Evolutionary conservation across 257 asterid species (phyloP), one percentile per base, ranked within the genome.

Genomic region (Mitragyna speciosa): DNA sequence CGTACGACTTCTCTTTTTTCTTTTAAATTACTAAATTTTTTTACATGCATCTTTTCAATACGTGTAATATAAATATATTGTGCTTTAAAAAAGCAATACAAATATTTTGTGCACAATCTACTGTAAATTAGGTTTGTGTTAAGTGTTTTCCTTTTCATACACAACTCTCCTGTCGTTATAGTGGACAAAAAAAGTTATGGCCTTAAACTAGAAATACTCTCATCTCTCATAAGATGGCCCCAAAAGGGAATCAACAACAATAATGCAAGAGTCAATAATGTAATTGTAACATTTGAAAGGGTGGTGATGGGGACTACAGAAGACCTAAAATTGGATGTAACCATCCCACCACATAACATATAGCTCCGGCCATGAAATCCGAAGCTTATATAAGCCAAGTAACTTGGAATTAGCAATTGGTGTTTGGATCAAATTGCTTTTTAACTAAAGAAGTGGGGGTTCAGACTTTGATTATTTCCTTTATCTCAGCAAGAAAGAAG

Each of bases 141-240:
- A 45, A 45, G 49, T 30, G 26, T 12, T 64, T 14, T 31, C 43
- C 31, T 31, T 66, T 67, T 16, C 5, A 33, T 12, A 67, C 33
- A 7, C 72, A 67, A 33, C 47, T 31, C 12, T 67, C 26, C 15
- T 67, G 72, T 17, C 72, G 48, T 67, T 67, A 6, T 36, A 17
- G 72, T 33, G 47, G 72, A 67, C n/a, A 15, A 66, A 66, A 12
- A 67, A 33, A 67, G 26, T 33, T 17, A 16, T 15, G 19, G 72
- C 47, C 47, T 31, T 17, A 17, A 17, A 33, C 47, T 67, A 33
- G 47, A 67, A 33, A 58, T 58, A 39, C 36, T 30, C 33, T 36
- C 12, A 39, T 22, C 22, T 24, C 15, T 75, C 56, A 39, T 70
- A 58, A 56, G 68, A 33, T 24, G 78, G 78, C 56, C 70, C 78